Evolutionary conservation across 2,329 filamentous ascomycete genomes (phyloP).

Genomic region (Cladosporium sphaerospermum): DNA sequence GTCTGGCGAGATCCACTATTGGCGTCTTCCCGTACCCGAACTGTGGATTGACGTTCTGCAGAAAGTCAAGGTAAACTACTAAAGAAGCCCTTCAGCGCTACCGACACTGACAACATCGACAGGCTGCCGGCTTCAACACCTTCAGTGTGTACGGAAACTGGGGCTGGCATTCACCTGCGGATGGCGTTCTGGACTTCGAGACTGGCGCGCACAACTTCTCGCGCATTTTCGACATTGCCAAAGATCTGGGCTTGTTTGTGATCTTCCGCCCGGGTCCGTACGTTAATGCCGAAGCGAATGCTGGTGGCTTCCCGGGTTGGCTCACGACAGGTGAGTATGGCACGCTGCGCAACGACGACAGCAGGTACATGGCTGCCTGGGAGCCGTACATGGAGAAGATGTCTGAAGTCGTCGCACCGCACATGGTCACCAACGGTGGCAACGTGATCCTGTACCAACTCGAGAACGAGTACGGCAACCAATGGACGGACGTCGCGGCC

Average conservation of each 20-base stretch:
- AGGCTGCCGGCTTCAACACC: slow-evolving; percentile 65
- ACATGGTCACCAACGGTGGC: slow-evolving; percentile 76
- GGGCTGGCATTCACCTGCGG: slow-evolving; percentile 40
- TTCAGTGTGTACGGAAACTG: slow-evolving; percentile 76
- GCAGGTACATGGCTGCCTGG: slow-evolving; percentile 59
- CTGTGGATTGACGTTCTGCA: slow-evolving; percentile 70
- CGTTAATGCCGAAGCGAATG: slow-evolving; percentile 67
- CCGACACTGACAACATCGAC: not conserved
- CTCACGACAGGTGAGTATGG: slow-evolving; percentile 60
- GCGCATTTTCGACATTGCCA: slow-evolving; percentile 70
- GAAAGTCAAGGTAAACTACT: slow-evolving; percentile 60
- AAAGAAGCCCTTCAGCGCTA: not conserved
- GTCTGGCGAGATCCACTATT: slow-evolving; percentile 69
- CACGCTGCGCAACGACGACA: slow-evolving; percentile 55
- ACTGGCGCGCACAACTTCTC: slow-evolving; percentile 55
- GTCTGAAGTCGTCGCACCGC: slow-evolving; percentile 60
- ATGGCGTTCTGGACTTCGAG: slow-evolving; percentile 41
- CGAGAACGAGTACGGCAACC: slow-evolving; percentile 47
- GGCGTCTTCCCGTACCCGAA: slow-evolving; percentile 54
- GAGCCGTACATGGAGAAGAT: slow-evolving; percentile 60
- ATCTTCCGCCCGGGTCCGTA: slow-evolving; percentile 46
- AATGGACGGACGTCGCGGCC: slow-evolving; percentile 22
- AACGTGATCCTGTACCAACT: slow-evolving; percentile 64
- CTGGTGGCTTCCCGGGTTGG: slow-evolving; percentile 79
- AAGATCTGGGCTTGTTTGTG: slow-evolving; percentile 67